Evolutionary conservation across 179 eudicot species (phyloP).

Genomic region (Silene coronaria): DNA sequence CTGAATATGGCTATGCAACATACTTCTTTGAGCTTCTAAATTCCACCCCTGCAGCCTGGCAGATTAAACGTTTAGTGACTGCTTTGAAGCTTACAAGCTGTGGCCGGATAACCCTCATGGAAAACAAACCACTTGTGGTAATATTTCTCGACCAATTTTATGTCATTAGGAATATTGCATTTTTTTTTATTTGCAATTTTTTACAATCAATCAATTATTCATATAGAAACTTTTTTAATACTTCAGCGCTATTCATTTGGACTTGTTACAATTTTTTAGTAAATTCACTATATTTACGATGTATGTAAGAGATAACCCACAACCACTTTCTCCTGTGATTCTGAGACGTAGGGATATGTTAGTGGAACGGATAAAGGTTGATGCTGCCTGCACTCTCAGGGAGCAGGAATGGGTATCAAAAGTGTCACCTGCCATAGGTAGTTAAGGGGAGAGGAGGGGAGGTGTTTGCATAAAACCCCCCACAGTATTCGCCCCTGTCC

Average conservation of each 20-base stretch:
- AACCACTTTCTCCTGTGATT: background rate
- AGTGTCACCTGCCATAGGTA: too few species aligned
- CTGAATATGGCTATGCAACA: slow-evolving; percentile 96
- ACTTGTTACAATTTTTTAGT: too few species aligned
- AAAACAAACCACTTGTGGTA: slow-evolving; percentile 78
- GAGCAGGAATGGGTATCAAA: too few species aligned
- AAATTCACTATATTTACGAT: background rate
- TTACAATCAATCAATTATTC: background rate
- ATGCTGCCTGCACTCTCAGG: too few species aligned
- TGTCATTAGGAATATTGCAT: background rate
- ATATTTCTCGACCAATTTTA: slow-evolving; percentile 6
- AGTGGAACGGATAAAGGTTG: too few species aligned
- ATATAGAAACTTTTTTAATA: background rate
- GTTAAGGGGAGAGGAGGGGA: too few species aligned
- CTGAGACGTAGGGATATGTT: background rate
- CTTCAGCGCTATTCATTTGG: too few species aligned
- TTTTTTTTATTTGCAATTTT: background rate
- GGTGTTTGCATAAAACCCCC: too few species aligned
- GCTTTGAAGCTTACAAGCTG: slow-evolving; percentile 82
- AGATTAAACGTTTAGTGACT: slow-evolving; percentile 80
- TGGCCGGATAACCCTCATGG: slow-evolving; percentile 68
- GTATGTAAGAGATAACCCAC: background rate
- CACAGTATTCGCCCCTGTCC: too few species aligned
- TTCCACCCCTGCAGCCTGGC: slow-evolving; percentile 66
- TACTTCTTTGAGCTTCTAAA: slow-evolving; percentile 85